Evolutionary conservation across 305 asterid genomes (phyloP), one percentile per base, ranked within the genome.

Genomic region (Striga hermonthica): DNA sequence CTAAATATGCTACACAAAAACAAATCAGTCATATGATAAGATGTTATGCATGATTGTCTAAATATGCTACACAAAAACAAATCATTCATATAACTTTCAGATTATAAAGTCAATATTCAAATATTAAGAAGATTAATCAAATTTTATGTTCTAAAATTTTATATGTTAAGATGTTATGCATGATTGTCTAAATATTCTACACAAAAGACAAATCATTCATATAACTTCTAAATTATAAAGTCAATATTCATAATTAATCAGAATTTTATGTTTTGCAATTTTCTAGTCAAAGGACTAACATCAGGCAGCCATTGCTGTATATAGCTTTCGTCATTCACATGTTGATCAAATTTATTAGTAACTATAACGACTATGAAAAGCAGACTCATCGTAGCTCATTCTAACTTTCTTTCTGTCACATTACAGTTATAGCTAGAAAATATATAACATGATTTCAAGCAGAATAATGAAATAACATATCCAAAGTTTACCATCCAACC

Each of bases 391-490:
- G 62, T 41, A 67, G 37, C 56, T 22, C 60, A 31, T 61, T 41
- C 31, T 65, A 15, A 52, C 63, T 22, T 47, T 73, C 43, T 59
- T 62, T 58, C 34, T 66, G 65, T 72, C 35, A 8, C 54, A 12
- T 39, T 12, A 22, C 5, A 7, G 54, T 52, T 63, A 55, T 67
- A 71, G 58, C n/a, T 14, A 48, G 73, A 38, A 11, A 65, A 49
- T 59, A 52, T 72, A 64, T 71, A 62, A 52, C 60, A 35, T 3
- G 52, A 62, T 54, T 59, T 65, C 66, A 36, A 31, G 45, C 7
- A 53, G 37, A 49, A 61, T 58, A 38, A 52, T 62, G 59, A 15
- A 34, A 69, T 47, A 28, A 36, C 43, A 38, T n/a, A 60, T 57
- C 59, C 41, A 15, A 15, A 57, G 15, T 22, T 74, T 41, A 53